Percentiles rank a stretch among this genome's conserved stretches.
These are phyloP conservation scores for Vickermania ingenoplastis DNA, from an alignment of 208 protist species.

Conservation along the genomic window DNA sequence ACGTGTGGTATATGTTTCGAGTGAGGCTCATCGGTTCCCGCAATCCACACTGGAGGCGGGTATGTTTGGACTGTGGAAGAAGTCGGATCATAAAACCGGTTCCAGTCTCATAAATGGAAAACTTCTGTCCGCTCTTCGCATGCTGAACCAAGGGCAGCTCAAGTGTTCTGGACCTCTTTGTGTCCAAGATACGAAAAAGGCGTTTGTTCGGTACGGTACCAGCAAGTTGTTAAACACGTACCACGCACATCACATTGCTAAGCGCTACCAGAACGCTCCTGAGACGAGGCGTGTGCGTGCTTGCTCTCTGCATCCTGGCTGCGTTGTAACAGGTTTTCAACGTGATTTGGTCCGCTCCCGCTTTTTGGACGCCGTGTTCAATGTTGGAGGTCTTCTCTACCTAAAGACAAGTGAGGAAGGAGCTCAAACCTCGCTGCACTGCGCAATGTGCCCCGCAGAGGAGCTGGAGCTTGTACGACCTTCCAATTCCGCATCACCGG, in stretches of 20 bases:
- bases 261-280: constrained; percentile 25
- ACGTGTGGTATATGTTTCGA: constrained; percentile 77
- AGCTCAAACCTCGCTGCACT: constrained; percentile 82
- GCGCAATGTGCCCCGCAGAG: constrained; percentile 63
- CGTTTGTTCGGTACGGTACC: constrained; percentile 71
- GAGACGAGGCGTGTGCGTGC: constrained; percentile 25
- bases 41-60: constrained; percentile 31
- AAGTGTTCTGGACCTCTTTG: constrained; percentile 29
- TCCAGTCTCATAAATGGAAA: constrained; percentile 17
- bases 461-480: constrained; percentile 55
- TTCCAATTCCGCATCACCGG: not conserved
- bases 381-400: constrained; percentile 31
- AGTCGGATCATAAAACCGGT: not conserved
- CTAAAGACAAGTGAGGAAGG: constrained; percentile 65
- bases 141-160: constrained; percentile 43
- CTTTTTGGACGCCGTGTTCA: constrained; percentile 17
- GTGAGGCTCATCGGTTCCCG: constrained; percentile 64
- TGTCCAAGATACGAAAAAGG: constrained; percentile 8
- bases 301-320: constrained; percentile 78
- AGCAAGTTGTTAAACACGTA: constrained; percentile 84
- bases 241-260: constrained; percentile 66
- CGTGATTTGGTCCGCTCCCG: constrained; percentile 27
- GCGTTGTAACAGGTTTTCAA: constrained; percentile 59
- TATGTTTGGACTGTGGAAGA: not conserved
- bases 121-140: constrained; percentile 41